These are phyloP conservation scores for Linum trigynum DNA, from an alignment of 345 rosid species.

Conservation along the genomic window DNA sequence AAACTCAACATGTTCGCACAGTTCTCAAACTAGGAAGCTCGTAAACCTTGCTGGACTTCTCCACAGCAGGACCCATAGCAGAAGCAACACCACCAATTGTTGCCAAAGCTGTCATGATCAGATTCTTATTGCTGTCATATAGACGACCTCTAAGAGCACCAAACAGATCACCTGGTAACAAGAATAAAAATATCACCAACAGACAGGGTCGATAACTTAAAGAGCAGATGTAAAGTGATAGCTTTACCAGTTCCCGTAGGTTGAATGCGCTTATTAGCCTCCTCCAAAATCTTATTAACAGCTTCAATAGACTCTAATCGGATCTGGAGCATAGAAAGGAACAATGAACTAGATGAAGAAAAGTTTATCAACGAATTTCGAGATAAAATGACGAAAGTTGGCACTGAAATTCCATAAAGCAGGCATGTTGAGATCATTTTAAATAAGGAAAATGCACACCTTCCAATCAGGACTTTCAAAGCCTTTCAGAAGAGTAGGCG, in stretches of 20 bases:
- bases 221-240: not conserved
- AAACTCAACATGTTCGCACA: not conserved
- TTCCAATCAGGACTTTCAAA: constrained; percentile 99
- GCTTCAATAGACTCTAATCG: constrained; percentile 96
- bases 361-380: not conserved
- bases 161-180: constrained; percentile 62
- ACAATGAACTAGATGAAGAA: constrained; percentile 10
- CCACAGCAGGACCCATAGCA: constrained; percentile 84
- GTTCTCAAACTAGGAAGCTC: constrained; percentile 3
- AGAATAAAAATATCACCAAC: not conserved
- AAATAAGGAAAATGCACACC: constrained; percentile 33
- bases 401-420: not conserved
- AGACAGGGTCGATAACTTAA: not conserved
- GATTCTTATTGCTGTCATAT: constrained; percentile 91
- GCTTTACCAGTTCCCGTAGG: constrained; percentile 89
- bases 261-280: constrained; percentile 94
- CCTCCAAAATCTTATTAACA: constrained; percentile 83
- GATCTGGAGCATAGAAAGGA: constrained; percentile 33
- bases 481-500: constrained; percentile 73
- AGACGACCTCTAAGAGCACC: constrained; percentile 93
- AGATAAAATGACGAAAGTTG: not conserved
- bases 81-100: constrained; percentile 76
- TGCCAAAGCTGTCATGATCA: constrained; percentile 71
- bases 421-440: not conserved
- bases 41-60: constrained; percentile 90